A percentile compares a stretch with the other conserved stretches of the same genome.
phyloP scores from a whole-genome alignment of 129 eudicot species.

The Logfia minima region DNA sequence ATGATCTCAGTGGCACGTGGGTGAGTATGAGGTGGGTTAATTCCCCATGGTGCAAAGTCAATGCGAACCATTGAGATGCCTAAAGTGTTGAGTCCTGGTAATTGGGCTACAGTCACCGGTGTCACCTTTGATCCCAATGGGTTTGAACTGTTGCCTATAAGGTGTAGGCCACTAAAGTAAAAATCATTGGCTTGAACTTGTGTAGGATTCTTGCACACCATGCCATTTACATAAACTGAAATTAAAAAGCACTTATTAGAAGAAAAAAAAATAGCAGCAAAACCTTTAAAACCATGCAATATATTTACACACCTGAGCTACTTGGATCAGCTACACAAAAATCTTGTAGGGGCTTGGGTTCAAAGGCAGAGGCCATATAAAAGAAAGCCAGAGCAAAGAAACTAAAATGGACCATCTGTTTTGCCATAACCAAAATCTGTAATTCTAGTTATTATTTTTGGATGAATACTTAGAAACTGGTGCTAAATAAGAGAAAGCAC shows the following conservation, averaged over 20 bases:
- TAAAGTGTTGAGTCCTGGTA: slow-evolving; percentile 47
- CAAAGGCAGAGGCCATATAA: slow-evolving; percentile 28
- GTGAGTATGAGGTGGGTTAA: slow-evolving; percentile 45
- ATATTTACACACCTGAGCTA: slow-evolving; percentile 35
- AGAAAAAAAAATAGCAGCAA: neutral
- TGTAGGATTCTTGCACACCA: slow-evolving; percentile 42
- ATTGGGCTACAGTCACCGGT: slow-evolving; percentile 39
- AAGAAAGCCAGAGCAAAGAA: slow-evolving; percentile 31
- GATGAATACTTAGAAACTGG: slow-evolving; percentile 1
- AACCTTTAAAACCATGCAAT: neutral
- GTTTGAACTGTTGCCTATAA: slow-evolving; percentile 43
- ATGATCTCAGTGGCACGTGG: slow-evolving; percentile 49
- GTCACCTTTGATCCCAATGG: slow-evolving; percentile 33
- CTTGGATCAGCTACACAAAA: slow-evolving; percentile 42
- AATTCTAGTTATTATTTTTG: neutral
- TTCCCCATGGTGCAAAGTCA: slow-evolving; percentile 42
- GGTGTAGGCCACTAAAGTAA: slow-evolving; percentile 43
- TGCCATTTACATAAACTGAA: slow-evolving; percentile 40
- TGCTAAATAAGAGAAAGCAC: neutral
- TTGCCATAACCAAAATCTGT: slow-evolving; percentile 28
- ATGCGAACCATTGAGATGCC: slow-evolving; percentile 44
- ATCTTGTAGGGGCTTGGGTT: slow-evolving; percentile 44
- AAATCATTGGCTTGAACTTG: slow-evolving; percentile 38
- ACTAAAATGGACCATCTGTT: slow-evolving; percentile 17
- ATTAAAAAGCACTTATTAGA: slow-evolving; percentile 14